These are phyloP conservation scores for Penicillium alfredii DNA, from an alignment of 495 filamentous ascomycete species.

Conservation along the genomic window DNA sequence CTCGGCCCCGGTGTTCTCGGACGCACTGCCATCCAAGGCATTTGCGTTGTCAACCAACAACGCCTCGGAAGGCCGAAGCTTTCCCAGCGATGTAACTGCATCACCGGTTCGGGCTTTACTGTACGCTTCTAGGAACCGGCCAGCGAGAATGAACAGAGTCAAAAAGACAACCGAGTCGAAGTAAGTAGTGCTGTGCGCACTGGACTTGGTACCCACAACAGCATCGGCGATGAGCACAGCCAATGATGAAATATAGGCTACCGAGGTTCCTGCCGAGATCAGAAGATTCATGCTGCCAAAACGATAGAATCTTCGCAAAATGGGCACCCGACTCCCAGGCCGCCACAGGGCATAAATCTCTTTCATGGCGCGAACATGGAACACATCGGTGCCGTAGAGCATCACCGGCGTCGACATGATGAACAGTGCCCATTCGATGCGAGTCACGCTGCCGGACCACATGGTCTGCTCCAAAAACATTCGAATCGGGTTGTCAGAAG, in stretches of 20 bases:
- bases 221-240: constrained; percentile 71
- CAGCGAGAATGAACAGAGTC: constrained; percentile 82
- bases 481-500: constrained; percentile 47
- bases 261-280: constrained; percentile 80
- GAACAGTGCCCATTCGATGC: constrained; percentile 77
- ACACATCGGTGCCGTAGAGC: constrained; percentile 82
- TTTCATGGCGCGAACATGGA: constrained; percentile 72
- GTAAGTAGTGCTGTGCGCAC: constrained; percentile 59
- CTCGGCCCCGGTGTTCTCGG: constrained; percentile 9
- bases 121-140: constrained; percentile 79
- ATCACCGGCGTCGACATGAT: constrained; percentile 85
- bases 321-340: constrained; percentile 66
- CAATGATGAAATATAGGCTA: constrained; percentile 82
- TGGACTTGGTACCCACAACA: constrained; percentile 27
- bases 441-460: constrained; percentile 68
- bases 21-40: not conserved
- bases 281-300: constrained; percentile 98
- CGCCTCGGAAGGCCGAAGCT: constrained; percentile 75
- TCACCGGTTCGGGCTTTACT: constrained; percentile 90
- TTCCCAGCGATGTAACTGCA: constrained; percentile 72
- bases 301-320: constrained; percentile 74
- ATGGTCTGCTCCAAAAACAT: constrained; percentile 60
- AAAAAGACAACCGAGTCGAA: constrained; percentile 95
- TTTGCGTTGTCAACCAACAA: constrained; percentile 48
- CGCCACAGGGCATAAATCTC: constrained; percentile 79